phyloP scores from a whole-genome alignment of 1,284 basidiomycete genomes.

The Cryptococcus deneoformans region DNA sequence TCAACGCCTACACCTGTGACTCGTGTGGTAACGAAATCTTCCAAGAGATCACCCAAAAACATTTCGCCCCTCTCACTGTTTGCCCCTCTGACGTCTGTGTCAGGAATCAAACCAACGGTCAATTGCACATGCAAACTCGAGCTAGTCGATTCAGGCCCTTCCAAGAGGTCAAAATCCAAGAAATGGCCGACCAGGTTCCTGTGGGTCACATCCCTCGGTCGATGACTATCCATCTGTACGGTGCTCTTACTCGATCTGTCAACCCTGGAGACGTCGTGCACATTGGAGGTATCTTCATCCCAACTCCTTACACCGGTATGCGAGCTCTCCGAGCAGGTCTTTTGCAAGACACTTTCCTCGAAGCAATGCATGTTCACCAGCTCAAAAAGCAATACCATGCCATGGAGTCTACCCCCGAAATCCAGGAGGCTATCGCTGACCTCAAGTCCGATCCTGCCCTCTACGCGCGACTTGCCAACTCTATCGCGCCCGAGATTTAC shows the following conservation, averaged over 20 bases:
- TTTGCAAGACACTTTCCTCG: slow-evolving; percentile 95
- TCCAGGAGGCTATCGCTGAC: slow-evolving; percentile 66
- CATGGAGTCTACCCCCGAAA: slow-evolving; percentile 87
- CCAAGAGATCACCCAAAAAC: slow-evolving; percentile 93
- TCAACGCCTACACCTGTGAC: slow-evolving; percentile 99
- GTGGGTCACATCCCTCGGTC: slow-evolving; percentile 98
- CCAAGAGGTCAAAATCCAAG: slow-evolving; percentile 98
- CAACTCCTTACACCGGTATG: slow-evolving; percentile 85
- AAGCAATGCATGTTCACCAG: slow-evolving; percentile 86
- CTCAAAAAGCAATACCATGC: slow-evolving; percentile 97
- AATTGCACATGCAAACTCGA: slow-evolving; percentile 96
- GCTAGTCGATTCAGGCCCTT: slow-evolving; percentile 97
- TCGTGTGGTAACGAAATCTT: slow-evolving; percentile 98
- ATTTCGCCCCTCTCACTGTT: slow-evolving; percentile 82
- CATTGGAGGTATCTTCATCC: slow-evolving; percentile 82
- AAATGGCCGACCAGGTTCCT: slow-evolving; percentile 99
- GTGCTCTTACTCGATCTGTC: slow-evolving; percentile 83
- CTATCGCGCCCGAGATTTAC: slow-evolving; percentile 97
- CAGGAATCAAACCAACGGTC: slow-evolving; percentile 83
- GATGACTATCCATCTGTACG: slow-evolving; percentile 94
- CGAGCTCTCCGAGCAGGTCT: slow-evolving; percentile 90
- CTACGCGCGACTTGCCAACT: slow-evolving; percentile 61
- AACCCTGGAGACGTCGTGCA: slow-evolving; percentile 96
- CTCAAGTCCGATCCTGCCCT: slow-evolving; percentile 73
- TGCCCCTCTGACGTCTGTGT: slow-evolving; percentile 84